Percentiles rank a stretch among this genome's conserved stretches.
Conservation (phyloP, 2,329 filamentous ascomycete genomes). For the Colletotrichum tropicale region DNA sequence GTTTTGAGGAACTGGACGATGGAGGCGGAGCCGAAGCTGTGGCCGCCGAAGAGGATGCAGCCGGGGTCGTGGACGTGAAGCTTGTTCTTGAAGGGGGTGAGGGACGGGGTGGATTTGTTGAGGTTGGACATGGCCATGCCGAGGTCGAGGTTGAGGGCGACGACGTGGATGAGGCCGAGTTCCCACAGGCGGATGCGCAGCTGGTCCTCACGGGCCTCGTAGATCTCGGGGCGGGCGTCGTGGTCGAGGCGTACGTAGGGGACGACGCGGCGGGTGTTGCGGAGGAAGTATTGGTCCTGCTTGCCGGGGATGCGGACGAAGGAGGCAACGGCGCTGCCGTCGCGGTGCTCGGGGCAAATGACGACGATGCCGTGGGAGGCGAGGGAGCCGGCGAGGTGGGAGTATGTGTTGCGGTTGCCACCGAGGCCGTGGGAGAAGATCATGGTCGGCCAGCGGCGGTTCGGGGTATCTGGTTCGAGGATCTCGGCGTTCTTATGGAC, state of each 20-base stretch:
- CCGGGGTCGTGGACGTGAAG: constrained; percentile 75
- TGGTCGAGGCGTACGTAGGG: constrained; percentile 65
- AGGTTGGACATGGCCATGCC: constrained; percentile 56
- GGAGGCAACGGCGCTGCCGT: constrained; percentile 79
- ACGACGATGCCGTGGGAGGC: constrained; percentile 84
- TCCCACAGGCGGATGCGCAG: constrained; percentile 81
- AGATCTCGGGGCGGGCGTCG: constrained; percentile 67
- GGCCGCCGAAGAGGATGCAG: constrained; percentile 75
- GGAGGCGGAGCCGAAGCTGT: constrained; percentile 81
- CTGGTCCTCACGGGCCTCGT: constrained; percentile 71
- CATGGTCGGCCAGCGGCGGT: constrained; percentile 76
- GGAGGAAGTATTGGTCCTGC: constrained; percentile 39
- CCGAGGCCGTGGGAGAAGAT: constrained; percentile 88
- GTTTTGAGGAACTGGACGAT: constrained; percentile 80
- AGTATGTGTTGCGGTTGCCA: constrained; percentile 83
- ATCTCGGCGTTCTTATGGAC: constrained; percentile 74
- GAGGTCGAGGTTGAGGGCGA: constrained; percentile 68
- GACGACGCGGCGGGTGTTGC: constrained; percentile 38
- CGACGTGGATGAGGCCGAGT: constrained; percentile 72
- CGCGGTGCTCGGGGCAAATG: constrained; percentile 81
- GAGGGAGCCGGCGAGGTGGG: constrained; percentile 78
- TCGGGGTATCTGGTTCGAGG: constrained; percentile 50
- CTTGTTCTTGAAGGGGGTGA: constrained; percentile 63
- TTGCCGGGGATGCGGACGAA: constrained; percentile 68
- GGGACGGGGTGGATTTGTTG: constrained; percentile 51